These are phyloP conservation scores for Orychophragmus violaceus DNA, from an alignment of 345 rosid species.

Conservation along the genomic window DNA sequence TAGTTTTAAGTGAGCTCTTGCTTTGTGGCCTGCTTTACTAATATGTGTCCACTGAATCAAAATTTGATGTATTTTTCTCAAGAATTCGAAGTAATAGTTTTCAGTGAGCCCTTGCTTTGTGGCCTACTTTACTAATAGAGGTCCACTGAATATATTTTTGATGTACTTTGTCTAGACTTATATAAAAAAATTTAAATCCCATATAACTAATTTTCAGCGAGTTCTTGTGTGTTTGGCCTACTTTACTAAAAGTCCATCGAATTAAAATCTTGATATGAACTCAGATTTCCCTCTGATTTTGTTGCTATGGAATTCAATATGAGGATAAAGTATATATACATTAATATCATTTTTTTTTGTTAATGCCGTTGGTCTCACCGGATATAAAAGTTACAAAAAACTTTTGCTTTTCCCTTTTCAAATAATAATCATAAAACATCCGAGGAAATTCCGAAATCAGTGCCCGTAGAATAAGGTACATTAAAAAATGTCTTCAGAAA, in stretches of 20 bases:
- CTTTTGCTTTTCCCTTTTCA: background rate
- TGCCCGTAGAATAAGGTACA: conserved; percentile 25
- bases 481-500: background rate
- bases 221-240: background rate
- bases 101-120: conserved; percentile 17
- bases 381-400: conserved; percentile 13
- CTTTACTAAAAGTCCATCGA: background rate
- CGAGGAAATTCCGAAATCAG: conserved; percentile 7
- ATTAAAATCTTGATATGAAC: background rate
- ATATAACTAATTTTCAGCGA: background rate
- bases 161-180: background rate
- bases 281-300: background rate
- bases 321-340: background rate
- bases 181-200: background rate
- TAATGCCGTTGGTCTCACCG: conserved; percentile 16
- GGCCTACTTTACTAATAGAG: background rate
- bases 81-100: too few species aligned
- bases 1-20: too few species aligned
- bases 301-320: background rate
- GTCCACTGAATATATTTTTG: background rate
- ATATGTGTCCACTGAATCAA: too few species aligned
- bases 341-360: background rate
- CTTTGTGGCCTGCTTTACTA: too few species aligned
- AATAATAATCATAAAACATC: background rate
- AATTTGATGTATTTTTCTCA: too few species aligned